Evolutionary conservation across 805 yeast species (phyloP).

Genomic region (Ogataea ramenticola): DNA sequence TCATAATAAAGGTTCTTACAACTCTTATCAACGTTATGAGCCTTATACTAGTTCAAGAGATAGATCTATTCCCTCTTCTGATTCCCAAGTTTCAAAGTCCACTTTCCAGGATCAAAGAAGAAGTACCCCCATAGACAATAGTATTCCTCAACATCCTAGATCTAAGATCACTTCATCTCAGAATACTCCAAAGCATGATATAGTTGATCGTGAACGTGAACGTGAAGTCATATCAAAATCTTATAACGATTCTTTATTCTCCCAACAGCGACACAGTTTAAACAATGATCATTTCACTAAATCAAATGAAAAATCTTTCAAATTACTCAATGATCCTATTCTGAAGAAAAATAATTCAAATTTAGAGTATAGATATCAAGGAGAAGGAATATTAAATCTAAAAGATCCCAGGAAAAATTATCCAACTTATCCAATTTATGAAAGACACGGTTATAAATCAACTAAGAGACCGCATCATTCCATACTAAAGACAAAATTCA

Average conservation of each 20-base stretch:
- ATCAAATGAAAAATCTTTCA: slow-evolving; percentile 23
- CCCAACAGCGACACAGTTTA: slow-evolving; percentile 14
- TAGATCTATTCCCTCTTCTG: too few relatives aligned
- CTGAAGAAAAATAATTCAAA: slow-evolving; percentile 26
- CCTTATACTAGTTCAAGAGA: too few relatives aligned
- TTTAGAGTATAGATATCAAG: neutral
- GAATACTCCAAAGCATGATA: neutral
- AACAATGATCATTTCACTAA: slow-evolving; percentile 1
- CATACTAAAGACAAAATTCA: slow-evolving; percentile 25
- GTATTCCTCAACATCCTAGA: too few relatives aligned
- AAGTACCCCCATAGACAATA: too few relatives aligned
- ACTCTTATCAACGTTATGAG: too few relatives aligned
- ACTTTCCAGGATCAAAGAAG: too few relatives aligned
- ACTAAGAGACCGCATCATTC: slow-evolving; percentile 8
- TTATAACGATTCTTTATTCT: slow-evolving; percentile 11
- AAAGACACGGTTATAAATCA: slow-evolving; percentile 11
- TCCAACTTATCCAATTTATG: slow-evolving; percentile 21
- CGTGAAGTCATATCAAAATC: neutral
- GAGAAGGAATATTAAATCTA: neutral
- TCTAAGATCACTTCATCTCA: too few relatives aligned
- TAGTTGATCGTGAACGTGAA: too few relatives aligned
- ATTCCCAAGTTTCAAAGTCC: too few relatives aligned
- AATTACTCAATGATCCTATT: slow-evolving; percentile 47
- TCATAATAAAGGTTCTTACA: too few relatives aligned
- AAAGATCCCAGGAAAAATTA: slow-evolving; percentile 38